A percentile compares a stretch with the other conserved stretches of the same genome.
These are phyloP conservation scores for Psidium friedrichsthalianum DNA, from an alignment of 345 rosid species.

Conservation along the genomic window DNA sequence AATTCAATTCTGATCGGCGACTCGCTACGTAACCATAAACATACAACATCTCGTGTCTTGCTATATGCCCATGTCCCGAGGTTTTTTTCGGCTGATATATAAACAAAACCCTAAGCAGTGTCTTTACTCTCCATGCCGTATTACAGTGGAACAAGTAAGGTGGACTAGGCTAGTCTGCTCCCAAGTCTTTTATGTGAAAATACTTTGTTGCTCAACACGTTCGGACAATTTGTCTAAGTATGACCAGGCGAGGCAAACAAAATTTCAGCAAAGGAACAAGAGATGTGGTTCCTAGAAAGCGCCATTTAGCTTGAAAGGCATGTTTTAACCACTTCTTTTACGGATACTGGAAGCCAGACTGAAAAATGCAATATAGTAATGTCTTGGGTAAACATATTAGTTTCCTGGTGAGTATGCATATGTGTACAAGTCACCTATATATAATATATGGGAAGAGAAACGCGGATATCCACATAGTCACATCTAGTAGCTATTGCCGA, in stretches of 20 bases:
- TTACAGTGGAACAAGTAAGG: constrained; percentile 1
- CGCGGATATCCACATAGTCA: neutral
- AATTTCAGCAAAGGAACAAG: neutral
- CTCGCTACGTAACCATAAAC: neutral
- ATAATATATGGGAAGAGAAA: neutral
- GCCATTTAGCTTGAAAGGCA: neutral
- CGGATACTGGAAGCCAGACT: neutral
- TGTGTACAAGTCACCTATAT: neutral
- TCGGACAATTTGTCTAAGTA: neutral
- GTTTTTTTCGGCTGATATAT: neutral
- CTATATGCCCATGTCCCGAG: neutral
- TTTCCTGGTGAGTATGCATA: neutral
- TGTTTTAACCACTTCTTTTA: neutral
- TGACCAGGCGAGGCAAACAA: neutral
- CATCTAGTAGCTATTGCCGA: neutral
- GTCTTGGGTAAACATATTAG: neutral
- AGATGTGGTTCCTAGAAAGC: neutral
- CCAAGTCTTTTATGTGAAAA: neutral
- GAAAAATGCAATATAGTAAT: neutral
- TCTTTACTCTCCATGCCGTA: neutral
- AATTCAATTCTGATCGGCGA: neutral
- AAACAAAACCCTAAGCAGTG: neutral
- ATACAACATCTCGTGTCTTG: neutral
- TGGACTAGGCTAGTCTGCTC: neutral
- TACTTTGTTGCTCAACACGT: neutral